Base-by-base conservation (phyloP, 768 basidiomycete genomes). In the Rhodotorula sphaerocarpa region DNA sequence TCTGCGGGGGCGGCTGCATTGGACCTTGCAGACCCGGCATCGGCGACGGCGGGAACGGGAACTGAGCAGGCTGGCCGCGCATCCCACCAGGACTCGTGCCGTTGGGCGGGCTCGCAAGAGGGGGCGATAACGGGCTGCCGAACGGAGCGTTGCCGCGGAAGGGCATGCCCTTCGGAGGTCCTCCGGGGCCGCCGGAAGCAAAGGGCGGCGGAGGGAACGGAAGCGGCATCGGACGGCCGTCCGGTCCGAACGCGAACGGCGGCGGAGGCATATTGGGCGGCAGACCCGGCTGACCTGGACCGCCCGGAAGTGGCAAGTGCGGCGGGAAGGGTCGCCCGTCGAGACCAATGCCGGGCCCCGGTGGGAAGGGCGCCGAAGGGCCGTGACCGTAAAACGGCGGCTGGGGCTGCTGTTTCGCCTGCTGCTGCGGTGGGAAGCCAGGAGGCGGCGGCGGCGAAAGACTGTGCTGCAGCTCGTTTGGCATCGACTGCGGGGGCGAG, bases 171-270 rank as follows among this genome's bases (percentile, higher is more conserved):
- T 51, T 51, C 16, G 50, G 15, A 10, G 7, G 31, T 28, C 27
- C 14, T 18, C 6, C 27, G 23, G 28, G 20, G 48, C 4, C 48
- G 48, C 30, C 21, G 48, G 16, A 50, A 0, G 12, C n/a, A 15
- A 39, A 39, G n/a, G 50, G 50, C 6, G 39, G 44, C 20, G 39
- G 52, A 53, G 25, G 16, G 36, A 30, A 18, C 12, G 33, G 51
- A 25, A 47, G 57, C 30, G 50, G 50, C n/a, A 58, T 31, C 3
- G 48, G 57, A 3, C 50, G 57, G 10, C 57, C 57, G 50, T 58
- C 50, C 7, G 57, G 57, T 2, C 41, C 50, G 31, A 58, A 30
- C 18, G 47, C 56, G 36, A 57, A 50, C 11, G 56, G 56, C 14
- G 54, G 54, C 14, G 34, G n/a, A n/a, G n/a, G 34, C 30, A 55